Evolutionary conservation across 768 basidiomycete species (phyloP), one percentile per base, ranked within the genome.

Genomic region (Lactarius vividus): DNA sequence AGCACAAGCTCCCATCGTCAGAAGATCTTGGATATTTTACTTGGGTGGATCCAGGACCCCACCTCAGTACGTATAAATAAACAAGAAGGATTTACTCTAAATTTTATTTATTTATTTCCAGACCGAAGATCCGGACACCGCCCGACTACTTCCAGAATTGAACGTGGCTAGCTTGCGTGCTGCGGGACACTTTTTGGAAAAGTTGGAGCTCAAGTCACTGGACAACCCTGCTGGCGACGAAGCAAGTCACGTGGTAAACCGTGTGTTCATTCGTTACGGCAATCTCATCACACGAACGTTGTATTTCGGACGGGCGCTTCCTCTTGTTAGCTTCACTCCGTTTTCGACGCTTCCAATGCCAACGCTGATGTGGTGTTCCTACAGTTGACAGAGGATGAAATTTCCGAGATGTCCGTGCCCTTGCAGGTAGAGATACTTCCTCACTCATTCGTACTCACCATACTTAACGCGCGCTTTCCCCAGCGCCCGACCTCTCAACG

Each of bases 241-340:
- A 66, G 78, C 82, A 29, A 80, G 82, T 0, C 89, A 92, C 72
- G 85, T 86, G 11, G 84, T 91, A 20, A 88, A 91, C 2, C 80
- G 94, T 29, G 75, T 93, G 31, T 96, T 96, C 78, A 87, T 88
- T 71, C 87, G 86, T 61, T 93, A 94, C 71, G 86, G 88, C 33
- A 80, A 79, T 16, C 80, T 87, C 28, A 79, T 96, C 53, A 78
- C 90, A 33, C 82, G 83, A 69, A 84, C 84, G 4, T 77, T 91
- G 56, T 84, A 86, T 35, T 75, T 80, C 4, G 83, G 78, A 67
- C 83, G 83, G 58, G 69, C 75, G 37, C 87, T 86, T 20, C 72
- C 70, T 15, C 63, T 62, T n/a, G 75, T 75, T 42, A 59, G 71
- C 53, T 54, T 23, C 26, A 20, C 40, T 37, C 23, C 13, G 55